Evolutionary conservation across 2,329 filamentous ascomycete genomes (phyloP).

Genomic region (Mycosphaerelloides madeirae): DNA sequence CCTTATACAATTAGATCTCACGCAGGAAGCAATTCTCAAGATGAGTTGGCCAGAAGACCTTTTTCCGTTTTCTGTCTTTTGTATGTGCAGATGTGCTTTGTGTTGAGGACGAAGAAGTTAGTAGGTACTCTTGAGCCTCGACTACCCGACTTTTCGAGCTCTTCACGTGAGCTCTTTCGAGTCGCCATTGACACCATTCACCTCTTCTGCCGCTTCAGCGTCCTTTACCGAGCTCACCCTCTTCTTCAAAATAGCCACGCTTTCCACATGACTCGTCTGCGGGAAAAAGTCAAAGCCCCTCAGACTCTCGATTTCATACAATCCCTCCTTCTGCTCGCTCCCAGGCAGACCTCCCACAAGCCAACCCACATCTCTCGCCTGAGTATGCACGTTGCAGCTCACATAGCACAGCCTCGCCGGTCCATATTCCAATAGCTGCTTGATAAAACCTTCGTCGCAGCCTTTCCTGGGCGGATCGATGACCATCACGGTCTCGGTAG

Average conservation of each 20-base stretch:
- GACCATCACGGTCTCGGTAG: slow-evolving; percentile 84
- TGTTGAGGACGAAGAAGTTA: too few species aligned
- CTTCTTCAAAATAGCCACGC: slow-evolving; percentile 55
- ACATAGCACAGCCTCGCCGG: slow-evolving; percentile 85
- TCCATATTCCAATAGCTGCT: slow-evolving; percentile 71
- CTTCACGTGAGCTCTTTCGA: too few species aligned
- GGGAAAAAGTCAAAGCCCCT: slow-evolving; percentile 97
- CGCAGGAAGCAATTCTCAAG: too few species aligned
- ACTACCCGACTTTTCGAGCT: too few species aligned
- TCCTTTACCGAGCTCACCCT: slow-evolving; percentile 19
- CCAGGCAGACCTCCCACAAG: slow-evolving; percentile 64
- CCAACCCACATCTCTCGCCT: slow-evolving; percentile 86
- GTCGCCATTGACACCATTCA: too few species aligned
- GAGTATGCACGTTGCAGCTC: slow-evolving; percentile 96
- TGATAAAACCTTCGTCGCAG: slow-evolving; percentile 78
- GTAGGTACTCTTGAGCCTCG: too few species aligned
- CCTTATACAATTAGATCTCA: too few species aligned
- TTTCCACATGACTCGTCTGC: slow-evolving; percentile 68
- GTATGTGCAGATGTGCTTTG: too few species aligned
- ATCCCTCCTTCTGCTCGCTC: slow-evolving; percentile 33
- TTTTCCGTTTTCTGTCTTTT: too few species aligned
- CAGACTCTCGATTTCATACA: slow-evolving; percentile 84
- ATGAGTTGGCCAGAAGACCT: too few species aligned
- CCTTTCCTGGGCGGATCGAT: slow-evolving; percentile 96
- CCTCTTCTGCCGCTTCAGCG: too few species aligned